Conservation (phyloP, 305 asterid species). For the Fraxinus albicans region DNA sequence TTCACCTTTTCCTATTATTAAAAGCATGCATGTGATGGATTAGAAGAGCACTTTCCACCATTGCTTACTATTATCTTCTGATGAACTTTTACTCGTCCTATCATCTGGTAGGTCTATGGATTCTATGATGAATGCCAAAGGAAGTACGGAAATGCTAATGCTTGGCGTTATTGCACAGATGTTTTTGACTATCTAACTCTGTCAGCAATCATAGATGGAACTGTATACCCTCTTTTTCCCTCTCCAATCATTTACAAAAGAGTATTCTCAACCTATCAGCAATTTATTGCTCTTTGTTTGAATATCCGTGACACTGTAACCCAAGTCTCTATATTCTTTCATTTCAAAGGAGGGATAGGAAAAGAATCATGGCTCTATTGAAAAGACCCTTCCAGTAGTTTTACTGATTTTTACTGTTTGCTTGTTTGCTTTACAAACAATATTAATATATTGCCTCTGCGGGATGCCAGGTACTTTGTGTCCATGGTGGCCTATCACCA, state of each 20-base stretch:
- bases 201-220: constrained; percentile 95
- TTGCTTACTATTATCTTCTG: constrained; percentile 9
- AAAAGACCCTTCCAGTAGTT: background rate
- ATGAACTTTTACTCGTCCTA: constrained; percentile 10
- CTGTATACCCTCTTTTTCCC: constrained; percentile 50
- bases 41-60: constrained; percentile 6
- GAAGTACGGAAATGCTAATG: constrained; percentile 97
- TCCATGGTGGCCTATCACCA: constrained; percentile 98
- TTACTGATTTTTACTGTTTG: constrained; percentile 1
- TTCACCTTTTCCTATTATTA: background rate
- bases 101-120: constrained; percentile 77
- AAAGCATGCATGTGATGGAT: constrained; percentile 3
- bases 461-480: constrained; percentile 78
- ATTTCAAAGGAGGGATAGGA: background rate
- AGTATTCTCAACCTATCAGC: constrained; percentile 3
- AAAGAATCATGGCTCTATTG: background rate
- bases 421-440: background rate
- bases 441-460: constrained; percentile 21
- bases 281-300: constrained; percentile 1
- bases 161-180: constrained; percentile 99
- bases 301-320: constrained; percentile 3
- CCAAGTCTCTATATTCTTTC: background rate
- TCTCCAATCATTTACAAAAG: background rate
- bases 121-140: constrained; percentile 98
- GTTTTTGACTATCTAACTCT: constrained; percentile 93